These are phyloP conservation scores for Evernia prunastri DNA, from an alignment of 495 filamentous ascomycete genomes.

Conservation along the genomic window DNA sequence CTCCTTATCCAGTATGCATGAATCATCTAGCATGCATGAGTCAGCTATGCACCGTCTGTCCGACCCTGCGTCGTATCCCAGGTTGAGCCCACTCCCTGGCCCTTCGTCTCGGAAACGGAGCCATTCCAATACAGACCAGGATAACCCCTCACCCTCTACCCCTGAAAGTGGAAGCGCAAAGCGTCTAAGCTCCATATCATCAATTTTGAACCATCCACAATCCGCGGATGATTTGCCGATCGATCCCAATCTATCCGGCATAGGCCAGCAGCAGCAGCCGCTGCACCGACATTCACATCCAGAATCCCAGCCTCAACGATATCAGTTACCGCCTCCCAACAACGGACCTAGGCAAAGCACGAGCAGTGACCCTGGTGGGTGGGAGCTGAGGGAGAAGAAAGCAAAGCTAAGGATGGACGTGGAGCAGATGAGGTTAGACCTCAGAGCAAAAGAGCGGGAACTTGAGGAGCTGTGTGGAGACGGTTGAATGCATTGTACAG, in stretches of 20 bases:
- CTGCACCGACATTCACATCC: slow-evolving; percentile 33
- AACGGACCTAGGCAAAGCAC: slow-evolving; percentile 35
- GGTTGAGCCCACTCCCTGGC: slow-evolving; percentile 33
- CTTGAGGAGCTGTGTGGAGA: slow-evolving; percentile 54
- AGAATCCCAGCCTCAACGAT: slow-evolving; percentile 28
- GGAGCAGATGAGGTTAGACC: slow-evolving; percentile 66
- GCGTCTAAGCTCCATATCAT: slow-evolving; percentile 71
- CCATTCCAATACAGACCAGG: slow-evolving; percentile 34
- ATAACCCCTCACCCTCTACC: slow-evolving; percentile 38
- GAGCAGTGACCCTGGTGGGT: slow-evolving; percentile 38
- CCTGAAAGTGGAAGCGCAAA: slow-evolving; percentile 39
- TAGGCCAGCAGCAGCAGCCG: slow-evolving; percentile 32
- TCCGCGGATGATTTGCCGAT: slow-evolving; percentile 40
- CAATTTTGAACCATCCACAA: slow-evolving; percentile 62
- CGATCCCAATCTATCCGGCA: slow-evolving; percentile 41
- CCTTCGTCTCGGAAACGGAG: slow-evolving; percentile 41
- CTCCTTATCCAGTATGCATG: slow-evolving; percentile 37
- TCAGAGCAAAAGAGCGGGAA: slow-evolving; percentile 72
- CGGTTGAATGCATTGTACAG: slow-evolving; percentile 1
- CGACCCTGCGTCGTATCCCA: slow-evolving; percentile 30
- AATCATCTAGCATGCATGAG: slow-evolving; percentile 37
- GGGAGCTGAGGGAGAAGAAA: slow-evolving; percentile 53
- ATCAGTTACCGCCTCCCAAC: slow-evolving; percentile 27
- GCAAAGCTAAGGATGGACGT: slow-evolving; percentile 65
- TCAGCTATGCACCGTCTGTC: slow-evolving; percentile 32